phyloP scores from a whole-genome alignment of 495 filamentous ascomycete species.

The Tetracladium marchalianum region DNA sequence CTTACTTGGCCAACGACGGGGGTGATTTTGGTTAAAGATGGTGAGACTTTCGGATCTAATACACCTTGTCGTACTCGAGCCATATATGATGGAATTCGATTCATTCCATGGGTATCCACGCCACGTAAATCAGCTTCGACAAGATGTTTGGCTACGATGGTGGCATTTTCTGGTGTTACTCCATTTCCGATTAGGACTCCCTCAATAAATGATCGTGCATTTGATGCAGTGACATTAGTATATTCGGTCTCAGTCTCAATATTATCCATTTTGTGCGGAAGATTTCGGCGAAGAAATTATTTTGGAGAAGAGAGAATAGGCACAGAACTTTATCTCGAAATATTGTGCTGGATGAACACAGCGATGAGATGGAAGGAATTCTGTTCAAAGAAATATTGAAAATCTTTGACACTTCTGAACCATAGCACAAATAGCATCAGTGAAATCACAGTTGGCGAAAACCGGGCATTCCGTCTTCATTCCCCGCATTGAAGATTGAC shows the following conservation, averaged over 20 bases:
- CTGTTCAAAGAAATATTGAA: too few relatives aligned
- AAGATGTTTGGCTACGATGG: conserved; percentile 50
- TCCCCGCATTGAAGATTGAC: too few relatives aligned
- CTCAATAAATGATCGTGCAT: conserved; percentile 27
- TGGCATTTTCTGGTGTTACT: conserved; percentile 43
- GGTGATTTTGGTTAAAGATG: conserved; percentile 47
- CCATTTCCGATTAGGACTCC: conserved; percentile 46
- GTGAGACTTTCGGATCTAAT: conserved; percentile 46
- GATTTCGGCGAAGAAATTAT: too few relatives aligned
- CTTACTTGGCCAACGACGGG: conserved; percentile 46
- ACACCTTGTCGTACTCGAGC: conserved; percentile 56
- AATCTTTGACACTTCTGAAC: too few relatives aligned
- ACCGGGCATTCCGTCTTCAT: too few relatives aligned
- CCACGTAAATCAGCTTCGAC: conserved; percentile 67
- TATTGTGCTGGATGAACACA: too few relatives aligned
- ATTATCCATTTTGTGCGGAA: not conserved
- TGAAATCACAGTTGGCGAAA: too few relatives aligned
- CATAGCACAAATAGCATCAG: too few relatives aligned
- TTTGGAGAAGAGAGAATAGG: too few relatives aligned
- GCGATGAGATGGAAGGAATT: too few relatives aligned
- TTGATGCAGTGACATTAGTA: not conserved
- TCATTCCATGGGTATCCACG: conserved; percentile 69
- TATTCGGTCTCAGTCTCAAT: not conserved
- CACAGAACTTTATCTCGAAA: too few relatives aligned
- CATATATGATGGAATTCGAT: conserved; percentile 69